Base-by-base conservation (phyloP, 805 yeast species). In the Lipomyces mesembrius region DNA sequence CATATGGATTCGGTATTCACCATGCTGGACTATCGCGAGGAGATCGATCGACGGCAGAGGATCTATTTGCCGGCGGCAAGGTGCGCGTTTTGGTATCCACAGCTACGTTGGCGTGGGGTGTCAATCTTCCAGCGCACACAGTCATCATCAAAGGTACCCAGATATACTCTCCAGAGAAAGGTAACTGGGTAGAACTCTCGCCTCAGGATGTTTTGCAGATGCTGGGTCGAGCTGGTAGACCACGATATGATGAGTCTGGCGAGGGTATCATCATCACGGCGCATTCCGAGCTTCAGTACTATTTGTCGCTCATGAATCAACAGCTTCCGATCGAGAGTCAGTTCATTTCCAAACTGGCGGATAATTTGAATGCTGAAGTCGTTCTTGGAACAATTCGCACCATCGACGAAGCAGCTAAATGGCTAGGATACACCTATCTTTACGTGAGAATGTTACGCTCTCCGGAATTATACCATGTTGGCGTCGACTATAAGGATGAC, bases 101-200 rank as follows among this genome's bases (percentile, higher is more conserved):
- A 0, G 84, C 89, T 0, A 87, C 89, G 0, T 76, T 87, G 64
- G 87, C 89, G 0, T 83, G 85, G 67, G 90, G 89, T 46, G 86
- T 86, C 5, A 86, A 87, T 69, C 75, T 87, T 35, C 89, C 89
- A 4, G 88, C 89, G 0, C 86, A 83, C 74, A 75, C 86, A 63
- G 90, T 86, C 0, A 77, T 87, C 2, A 80, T 87, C 32, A 87
- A 87, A 68, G 89, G 89, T 1, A 87, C 90, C 0, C 82, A 79
- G 68, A 76, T 82, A 51, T 95, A 96, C 74, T 89, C 95, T 4
- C 98, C 99, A 0, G 95, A 90, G 70, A 85, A 85, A 69, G 97
- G 98, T 63, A 79, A 85, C 6, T 87, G 88, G 87, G 77, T 75
- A n/a, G 76, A 77, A 9, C 78, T 80, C 12, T 79, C 75, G 25